Percentiles rank a stretch among this genome's conserved stretches.
These are phyloP conservation scores for Microbotryum violaceum DNA, from an alignment of 1,284 basidiomycete species.

Conservation along the genomic window DNA sequence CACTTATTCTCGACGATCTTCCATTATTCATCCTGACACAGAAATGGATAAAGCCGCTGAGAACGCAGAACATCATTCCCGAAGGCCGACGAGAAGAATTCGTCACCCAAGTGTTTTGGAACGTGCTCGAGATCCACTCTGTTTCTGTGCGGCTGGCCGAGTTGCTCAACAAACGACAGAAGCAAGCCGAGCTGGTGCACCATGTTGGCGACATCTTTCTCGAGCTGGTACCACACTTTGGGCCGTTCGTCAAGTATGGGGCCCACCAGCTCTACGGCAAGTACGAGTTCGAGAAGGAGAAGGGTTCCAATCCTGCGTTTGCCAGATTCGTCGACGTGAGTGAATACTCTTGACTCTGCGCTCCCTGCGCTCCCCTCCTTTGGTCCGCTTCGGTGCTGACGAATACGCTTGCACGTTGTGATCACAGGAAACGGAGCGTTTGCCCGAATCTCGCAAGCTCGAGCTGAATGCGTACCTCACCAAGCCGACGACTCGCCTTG, in stretches of 20 bases:
- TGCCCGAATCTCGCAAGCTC: slow-evolving; percentile 90
- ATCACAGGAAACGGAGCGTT: slow-evolving; percentile 70
- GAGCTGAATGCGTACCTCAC: slow-evolving; percentile 98
- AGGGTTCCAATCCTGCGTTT: slow-evolving; percentile 85
- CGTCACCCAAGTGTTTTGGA: slow-evolving; percentile 95
- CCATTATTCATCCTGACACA: slow-evolving; percentile 39
- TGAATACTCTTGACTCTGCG: slow-evolving; percentile 10
- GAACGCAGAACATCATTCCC: slow-evolving; percentile 65
- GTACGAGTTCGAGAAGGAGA: slow-evolving; percentile 99
- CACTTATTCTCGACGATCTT: slow-evolving; percentile 8
- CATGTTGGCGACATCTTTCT: slow-evolving; percentile 85
- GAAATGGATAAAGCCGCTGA: slow-evolving; percentile 85
- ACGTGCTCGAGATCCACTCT: slow-evolving; percentile 84
- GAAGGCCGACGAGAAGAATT: slow-evolving; percentile 73
- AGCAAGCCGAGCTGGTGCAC: slow-evolving; percentile 85
- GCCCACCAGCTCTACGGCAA: slow-evolving; percentile 97
- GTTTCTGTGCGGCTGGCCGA: slow-evolving; percentile 87
- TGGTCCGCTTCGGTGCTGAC: not conserved
- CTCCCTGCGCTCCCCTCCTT: not conserved
- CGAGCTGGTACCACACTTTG: slow-evolving; percentile 80
- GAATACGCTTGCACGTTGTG: no score
- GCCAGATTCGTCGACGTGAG: slow-evolving; percentile 88
- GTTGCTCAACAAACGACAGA: slow-evolving; percentile 90
- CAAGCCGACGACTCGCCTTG: slow-evolving; percentile 94
- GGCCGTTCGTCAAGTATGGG: slow-evolving; percentile 89